Base-by-base conservation (phyloP, 2,329 filamentous ascomycete genomes). In the Scedosporium aurantiacum region DNA sequence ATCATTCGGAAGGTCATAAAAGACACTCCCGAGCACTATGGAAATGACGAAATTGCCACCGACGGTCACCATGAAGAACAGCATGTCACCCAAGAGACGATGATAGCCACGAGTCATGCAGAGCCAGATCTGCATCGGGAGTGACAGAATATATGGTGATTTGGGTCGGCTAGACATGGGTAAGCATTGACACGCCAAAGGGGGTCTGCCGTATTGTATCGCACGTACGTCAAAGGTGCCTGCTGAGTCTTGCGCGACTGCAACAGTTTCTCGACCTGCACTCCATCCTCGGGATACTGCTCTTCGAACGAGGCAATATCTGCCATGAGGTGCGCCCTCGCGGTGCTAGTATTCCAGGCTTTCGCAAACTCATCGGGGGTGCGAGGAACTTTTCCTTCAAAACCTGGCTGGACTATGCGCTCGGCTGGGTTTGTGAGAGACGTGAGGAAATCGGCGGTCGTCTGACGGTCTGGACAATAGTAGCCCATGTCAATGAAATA, bases 91-190 rank as follows among this genome's bases (percentile, higher is more conserved):
- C 61, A 78, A 79, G 5, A 96, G 78, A 60, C 91, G 85, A 68
- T 85, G 83, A 76, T 87, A 94, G 10, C 90, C 91, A 69, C 92
- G 87, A 78, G 85, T 86, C 57, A 96, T 76, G 71, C 91, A 96
- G 14, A 97, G 83, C 63, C 81, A 72, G 65, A 96, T 74, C 72
- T 97, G 92, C 72, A 92, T 85, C 3, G 63, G 58, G 65, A 87
- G 89, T 0, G 90, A 93, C 43, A 96, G 77, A 0, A 90, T 96
- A 72, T 87, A 96, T 0, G 92, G 91, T 1, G 90, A 95, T 70
- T 83, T 83, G 57, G 80, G 72, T 2, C 90, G 87, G 69, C 82
- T 79, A 28, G 74, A 68, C 68, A 77, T 81, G 65, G 18, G 43
- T 47, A 10, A 47, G 43, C 7, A 10, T 14, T 47, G 5, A 14